Evolutionary conservation across 192 early-diverging fungal genomes (phyloP), one percentile per base, ranked within the genome.

Genomic region (Dimargaris xerosporica): DNA sequence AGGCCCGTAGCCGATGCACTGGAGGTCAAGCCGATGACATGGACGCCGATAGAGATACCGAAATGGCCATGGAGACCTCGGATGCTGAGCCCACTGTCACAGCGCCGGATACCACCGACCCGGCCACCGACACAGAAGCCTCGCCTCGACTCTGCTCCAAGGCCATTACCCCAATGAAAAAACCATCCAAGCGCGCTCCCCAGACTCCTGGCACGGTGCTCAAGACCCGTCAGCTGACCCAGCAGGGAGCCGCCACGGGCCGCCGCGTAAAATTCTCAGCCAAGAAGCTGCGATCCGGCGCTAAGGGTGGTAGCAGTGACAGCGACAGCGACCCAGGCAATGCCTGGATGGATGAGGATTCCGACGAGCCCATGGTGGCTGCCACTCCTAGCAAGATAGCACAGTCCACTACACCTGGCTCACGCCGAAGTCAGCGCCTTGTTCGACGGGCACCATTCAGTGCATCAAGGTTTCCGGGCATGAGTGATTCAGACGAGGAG

Each of bases 1-100:
- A 91, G 62, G 73, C 80, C 21, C 81, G 83, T 23, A 83, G 78
- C 50, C 84, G 82, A 64, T 77, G 82, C 34, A 65, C 80, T 13
- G 85, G 85, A 64, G 62, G 61, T n/a, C 50, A 44, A 29, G 67
- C 62, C 26, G 48, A 46, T 31, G 42, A 30, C 17, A 53, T 47
- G 5, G 45, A 61, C 26, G 31, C 23, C 12, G 64, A 62, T 11
- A 65, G 48, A 13, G 64, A 55, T 26, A 25, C 56, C 41, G 31
- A 25, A 54, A 52, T 41, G 26, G 17, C 39, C 12, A 26, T 26
- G 43, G 50, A 25, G 50, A 43, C 31, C 5, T 46, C 13, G 53
- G 42, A 11, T 26, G n/a, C 58, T 7, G 21, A 60, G 11, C n/a
- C 25, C 17, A n/a, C n/a, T 43, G 39, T 5, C 26, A 4, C 52